Percentiles rank a stretch among this genome's conserved stretches.
Evolutionary conservation across 2,329 filamentous ascomycete genomes (phyloP).

Genomic region (Penicillium sp.): DNA sequence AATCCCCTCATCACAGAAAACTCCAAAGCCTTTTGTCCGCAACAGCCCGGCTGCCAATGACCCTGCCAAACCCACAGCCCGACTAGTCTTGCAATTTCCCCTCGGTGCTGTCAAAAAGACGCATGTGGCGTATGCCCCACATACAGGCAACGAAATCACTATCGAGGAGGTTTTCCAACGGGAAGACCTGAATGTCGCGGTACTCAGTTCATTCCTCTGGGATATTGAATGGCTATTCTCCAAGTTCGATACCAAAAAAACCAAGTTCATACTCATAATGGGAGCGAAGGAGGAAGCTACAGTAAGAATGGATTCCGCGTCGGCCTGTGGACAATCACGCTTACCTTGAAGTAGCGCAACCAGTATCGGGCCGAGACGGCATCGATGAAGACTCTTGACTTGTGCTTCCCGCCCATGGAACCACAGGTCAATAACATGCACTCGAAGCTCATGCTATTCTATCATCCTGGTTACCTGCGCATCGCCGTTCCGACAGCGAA

Average conservation of each 20-base stretch:
- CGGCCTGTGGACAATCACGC: background rate
- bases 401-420: conserved; percentile 82
- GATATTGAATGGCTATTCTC: conserved; percentile 76
- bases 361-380: conserved; percentile 44
- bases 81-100: conserved; percentile 50
- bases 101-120: conserved; percentile 78
- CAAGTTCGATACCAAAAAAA: conserved; percentile 65
- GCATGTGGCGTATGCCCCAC: conserved; percentile 66
- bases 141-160: conserved; percentile 72
- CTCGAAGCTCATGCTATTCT: conserved; percentile 90
- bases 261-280: conserved; percentile 67
- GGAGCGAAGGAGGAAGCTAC: conserved; percentile 56
- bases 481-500: conserved; percentile 89
- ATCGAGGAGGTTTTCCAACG: conserved; percentile 85
- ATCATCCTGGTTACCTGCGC: conserved; percentile 71
- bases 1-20: background rate
- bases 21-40: background rate
- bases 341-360: conserved; percentile 31
- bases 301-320: conserved; percentile 28
- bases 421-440: conserved; percentile 77
- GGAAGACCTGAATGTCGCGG: conserved; percentile 69
- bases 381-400: conserved; percentile 56
- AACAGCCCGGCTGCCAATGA: conserved; percentile 7
- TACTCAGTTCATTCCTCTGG: conserved; percentile 87
- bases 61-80: conserved; percentile 16